Percentiles rank a stretch among this genome's conserved stretches.
phyloP scores from a whole-genome alignment of 2,329 filamentous ascomycete genomes.

The Pyrenochaeta sp. region DNA sequence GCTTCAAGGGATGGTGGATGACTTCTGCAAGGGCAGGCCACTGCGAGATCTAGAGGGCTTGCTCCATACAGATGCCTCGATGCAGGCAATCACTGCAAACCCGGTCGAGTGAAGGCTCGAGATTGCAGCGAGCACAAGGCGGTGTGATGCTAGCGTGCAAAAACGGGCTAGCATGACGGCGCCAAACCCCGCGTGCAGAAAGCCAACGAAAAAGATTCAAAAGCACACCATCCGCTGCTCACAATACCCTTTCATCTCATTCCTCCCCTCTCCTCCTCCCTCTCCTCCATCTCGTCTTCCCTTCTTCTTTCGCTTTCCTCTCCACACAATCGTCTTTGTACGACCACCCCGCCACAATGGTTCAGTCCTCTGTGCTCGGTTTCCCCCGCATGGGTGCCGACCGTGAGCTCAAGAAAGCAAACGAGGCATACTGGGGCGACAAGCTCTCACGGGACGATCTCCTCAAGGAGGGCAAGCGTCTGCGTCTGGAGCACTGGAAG shows the following conservation, averaged over 20 bases:
- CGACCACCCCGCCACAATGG: conserved; percentile 49
- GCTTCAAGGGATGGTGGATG: not conserved
- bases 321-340: conserved; percentile 14
- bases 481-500: conserved; percentile 97
- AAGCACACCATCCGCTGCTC: conserved; percentile 44
- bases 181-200: conserved; percentile 27
- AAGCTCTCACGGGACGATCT: conserved; percentile 94
- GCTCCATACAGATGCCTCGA: not conserved
- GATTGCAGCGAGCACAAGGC: not conserved
- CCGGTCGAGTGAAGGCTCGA: not conserved
- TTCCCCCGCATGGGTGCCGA: conserved; percentile 99
- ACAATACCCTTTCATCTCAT: conserved; percentile 16
- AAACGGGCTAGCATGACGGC: conserved; percentile 1
- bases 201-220: conserved; percentile 39
- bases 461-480: conserved; percentile 92
- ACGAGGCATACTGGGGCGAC: conserved; percentile 95
- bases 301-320: conserved; percentile 15
- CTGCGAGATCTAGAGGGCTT: not conserved
- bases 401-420: conserved; percentile 99
- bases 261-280: conserved; percentile 14
- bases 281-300: conserved; percentile 8
- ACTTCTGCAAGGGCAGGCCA: not conserved
- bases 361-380: conserved; percentile 79
- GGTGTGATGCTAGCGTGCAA: conserved; percentile 2
- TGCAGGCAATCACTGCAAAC: not conserved